Conservation (phyloP, 257 asterid genomes). For the Avicennia marina region DNA sequence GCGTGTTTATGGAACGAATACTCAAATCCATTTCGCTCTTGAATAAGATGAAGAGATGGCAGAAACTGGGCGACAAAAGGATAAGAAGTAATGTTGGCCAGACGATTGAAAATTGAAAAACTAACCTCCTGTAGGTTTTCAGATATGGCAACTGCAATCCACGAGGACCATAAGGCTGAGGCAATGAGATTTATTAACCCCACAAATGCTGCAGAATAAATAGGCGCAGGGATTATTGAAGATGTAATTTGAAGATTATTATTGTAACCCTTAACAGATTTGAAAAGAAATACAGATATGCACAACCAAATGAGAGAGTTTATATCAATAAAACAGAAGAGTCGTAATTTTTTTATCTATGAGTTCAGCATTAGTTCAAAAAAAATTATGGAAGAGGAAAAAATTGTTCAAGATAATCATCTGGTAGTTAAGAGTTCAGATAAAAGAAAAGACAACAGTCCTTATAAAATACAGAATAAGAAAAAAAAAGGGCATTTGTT, state of each 20-base stretch:
- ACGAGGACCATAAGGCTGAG: constrained; percentile 57
- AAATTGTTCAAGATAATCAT: background rate
- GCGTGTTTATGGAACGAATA: background rate
- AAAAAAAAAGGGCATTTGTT: background rate
- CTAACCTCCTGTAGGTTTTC: constrained; percentile 56
- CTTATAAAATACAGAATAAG: background rate
- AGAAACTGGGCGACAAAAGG: too few relatives aligned
- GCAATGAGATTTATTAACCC: constrained; percentile 48
- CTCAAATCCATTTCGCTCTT: background rate
- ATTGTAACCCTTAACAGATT: background rate
- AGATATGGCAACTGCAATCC: constrained; percentile 58
- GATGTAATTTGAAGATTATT: constrained; percentile 14
- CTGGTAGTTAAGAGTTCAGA: background rate
- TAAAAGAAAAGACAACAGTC: background rate
- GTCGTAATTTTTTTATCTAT: background rate
- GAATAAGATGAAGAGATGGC: background rate
- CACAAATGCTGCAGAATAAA: constrained; percentile 49
- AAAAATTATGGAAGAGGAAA: background rate
- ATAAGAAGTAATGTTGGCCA: background rate
- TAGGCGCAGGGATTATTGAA: constrained; percentile 49
- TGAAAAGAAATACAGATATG: background rate
- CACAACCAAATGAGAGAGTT: background rate
- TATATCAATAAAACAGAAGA: background rate
- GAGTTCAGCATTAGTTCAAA: background rate
- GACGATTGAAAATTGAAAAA: background rate